A percentile compares a stretch with the other conserved stretches of the same genome.
Conservation (phyloP, 2,329 filamentous ascomycete genomes). For the Blastomyces silverae region DNA sequence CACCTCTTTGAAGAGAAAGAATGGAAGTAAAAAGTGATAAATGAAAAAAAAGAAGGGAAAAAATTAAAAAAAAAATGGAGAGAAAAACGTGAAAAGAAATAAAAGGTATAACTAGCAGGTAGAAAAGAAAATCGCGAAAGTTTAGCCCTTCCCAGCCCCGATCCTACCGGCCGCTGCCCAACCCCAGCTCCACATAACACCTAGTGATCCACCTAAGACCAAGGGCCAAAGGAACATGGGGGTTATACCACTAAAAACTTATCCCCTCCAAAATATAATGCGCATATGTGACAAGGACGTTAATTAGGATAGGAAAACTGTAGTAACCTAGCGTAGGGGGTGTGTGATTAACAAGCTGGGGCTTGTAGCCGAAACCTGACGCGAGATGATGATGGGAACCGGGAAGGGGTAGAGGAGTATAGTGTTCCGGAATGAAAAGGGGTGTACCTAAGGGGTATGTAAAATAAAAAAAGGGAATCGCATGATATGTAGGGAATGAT, state of each 20-base stretch:
- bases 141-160: not conserved
- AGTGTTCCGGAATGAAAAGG: not conserved
- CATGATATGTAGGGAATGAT: not conserved
- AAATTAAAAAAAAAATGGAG: too few species aligned
- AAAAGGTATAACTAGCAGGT: not conserved
- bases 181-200: not conserved
- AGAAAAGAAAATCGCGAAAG: not conserved
- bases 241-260: not conserved
- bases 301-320: not conserved
- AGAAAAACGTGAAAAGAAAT: too few species aligned
- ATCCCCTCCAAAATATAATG: not conserved
- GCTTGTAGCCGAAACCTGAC: not conserved
- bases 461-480: not conserved
- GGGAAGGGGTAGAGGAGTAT: not conserved
- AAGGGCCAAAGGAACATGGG: not conserved
- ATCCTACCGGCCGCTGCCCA: not conserved
- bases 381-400: not conserved
- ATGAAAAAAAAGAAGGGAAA: not conserved
- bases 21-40: not conserved
- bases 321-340: not conserved
- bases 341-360: not conserved
- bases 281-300: not conserved
- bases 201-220: not conserved
- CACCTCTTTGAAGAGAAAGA: not conserved
- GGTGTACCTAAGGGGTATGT: not conserved